Percentiles rank a stretch among this genome's conserved stretches.
Evolutionary conservation across 1,284 basidiomycete species (phyloP).

Genomic region (Porogramme epimiltina): DNA sequence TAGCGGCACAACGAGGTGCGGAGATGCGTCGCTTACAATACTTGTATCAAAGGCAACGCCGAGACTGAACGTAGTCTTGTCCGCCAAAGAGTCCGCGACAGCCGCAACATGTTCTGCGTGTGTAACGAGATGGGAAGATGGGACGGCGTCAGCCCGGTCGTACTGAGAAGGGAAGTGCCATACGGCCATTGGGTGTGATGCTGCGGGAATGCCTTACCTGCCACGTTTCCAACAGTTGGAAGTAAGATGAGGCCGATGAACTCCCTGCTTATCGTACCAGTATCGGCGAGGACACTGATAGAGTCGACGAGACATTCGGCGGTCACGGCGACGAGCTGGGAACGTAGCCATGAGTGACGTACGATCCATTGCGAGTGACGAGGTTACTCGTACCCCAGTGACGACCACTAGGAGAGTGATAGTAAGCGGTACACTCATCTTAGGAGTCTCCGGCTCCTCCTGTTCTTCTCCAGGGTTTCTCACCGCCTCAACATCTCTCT

Average conservation of each 20-base stretch:
- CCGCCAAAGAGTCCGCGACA: conserved; percentile 85
- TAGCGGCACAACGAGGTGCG: no score
- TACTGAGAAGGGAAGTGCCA: no score
- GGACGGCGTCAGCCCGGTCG: no score
- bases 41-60: conserved; percentile 90
- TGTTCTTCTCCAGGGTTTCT: no score
- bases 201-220: no score
- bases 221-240: conserved; percentile 86
- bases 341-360: no score
- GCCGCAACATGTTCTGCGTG: conserved; percentile 86
- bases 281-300: conserved; percentile 64
- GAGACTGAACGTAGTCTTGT: conserved; percentile 73
- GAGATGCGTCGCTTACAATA: conserved; percentile 66
- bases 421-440: conserved; percentile 56
- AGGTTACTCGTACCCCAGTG: conserved; percentile 73
- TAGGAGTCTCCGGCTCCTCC: conserved; percentile 51
- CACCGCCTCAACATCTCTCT: conserved; percentile 16
- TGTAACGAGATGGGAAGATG: no score
- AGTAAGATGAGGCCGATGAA: conserved; percentile 88
- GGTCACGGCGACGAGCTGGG: conserved; percentile 73
- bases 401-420: conserved; percentile 56
- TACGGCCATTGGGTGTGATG: no score
- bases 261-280: conserved; percentile 63
- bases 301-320: conserved; percentile 88
- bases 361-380: no score